phyloP scores from a whole-genome alignment of 2,329 filamentous ascomycete genomes.

The Coniochaeta sp. region DNA sequence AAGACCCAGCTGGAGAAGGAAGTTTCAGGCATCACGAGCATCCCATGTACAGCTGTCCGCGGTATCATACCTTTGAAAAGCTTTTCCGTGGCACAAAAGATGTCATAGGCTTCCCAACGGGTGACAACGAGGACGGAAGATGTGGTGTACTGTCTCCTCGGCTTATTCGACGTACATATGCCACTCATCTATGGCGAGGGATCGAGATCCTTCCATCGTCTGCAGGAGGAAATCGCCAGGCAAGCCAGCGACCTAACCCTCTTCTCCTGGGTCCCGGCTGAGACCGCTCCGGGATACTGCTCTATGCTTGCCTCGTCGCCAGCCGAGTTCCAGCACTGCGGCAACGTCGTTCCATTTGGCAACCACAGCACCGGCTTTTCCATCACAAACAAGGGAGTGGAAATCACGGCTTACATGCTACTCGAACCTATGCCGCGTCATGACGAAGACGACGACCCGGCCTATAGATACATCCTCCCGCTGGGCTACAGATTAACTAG shows the following conservation, averaged over 20 bases:
- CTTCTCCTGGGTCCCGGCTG: neutral
- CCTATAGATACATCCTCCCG: neutral
- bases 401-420: neutral
- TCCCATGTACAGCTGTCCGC: neutral
- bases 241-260: constrained; percentile 3
- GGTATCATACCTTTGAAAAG: neutral
- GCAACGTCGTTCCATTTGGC: neutral
- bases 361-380: neutral
- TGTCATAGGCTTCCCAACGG: constrained; percentile 30
- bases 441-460: neutral
- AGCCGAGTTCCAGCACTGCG: neutral
- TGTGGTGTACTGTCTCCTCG: constrained; percentile 35
- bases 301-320: neutral
- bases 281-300: neutral
- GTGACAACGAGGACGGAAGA: constrained; percentile 29
- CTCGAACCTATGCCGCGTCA: neutral
- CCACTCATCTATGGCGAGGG: constrained; percentile 26
- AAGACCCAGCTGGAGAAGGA: constrained; percentile 13
- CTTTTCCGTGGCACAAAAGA: constrained; percentile 24
- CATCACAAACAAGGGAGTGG: neutral
- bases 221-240: constrained; percentile 28
- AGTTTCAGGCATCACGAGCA: constrained; percentile 3
- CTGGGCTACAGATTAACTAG: neutral
- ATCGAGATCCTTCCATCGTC: constrained; percentile 19
- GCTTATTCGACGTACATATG: constrained; percentile 36